Conservation (phyloP, 2,329 filamentous ascomycete species). For the Stylonectria norvegica region DNA sequence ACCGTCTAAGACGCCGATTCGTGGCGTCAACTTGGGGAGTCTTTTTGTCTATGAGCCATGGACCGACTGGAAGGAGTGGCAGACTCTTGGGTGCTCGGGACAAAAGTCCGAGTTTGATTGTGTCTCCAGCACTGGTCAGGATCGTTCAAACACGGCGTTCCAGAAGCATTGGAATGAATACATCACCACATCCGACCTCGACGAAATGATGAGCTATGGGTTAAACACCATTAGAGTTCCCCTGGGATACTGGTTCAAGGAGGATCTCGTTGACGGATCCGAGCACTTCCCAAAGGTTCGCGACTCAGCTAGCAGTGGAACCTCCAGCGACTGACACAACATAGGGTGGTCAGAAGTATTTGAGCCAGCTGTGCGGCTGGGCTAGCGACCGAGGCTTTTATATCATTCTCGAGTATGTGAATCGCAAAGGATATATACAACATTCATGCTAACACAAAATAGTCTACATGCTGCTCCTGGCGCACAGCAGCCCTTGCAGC, state of each 20-base stretch:
- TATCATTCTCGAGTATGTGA: slow-evolving; percentile 46
- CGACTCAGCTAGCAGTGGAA: background rate
- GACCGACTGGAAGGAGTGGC: slow-evolving; percentile 47
- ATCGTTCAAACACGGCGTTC: slow-evolving; percentile 44
- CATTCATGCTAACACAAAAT: background rate
- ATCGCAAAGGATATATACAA: fast-evolving
- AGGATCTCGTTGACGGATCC: slow-evolving; percentile 45
- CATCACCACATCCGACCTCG: slow-evolving; percentile 47
- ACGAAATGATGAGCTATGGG: slow-evolving; percentile 46
- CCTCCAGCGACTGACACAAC: background rate
- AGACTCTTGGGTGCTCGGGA: slow-evolving; percentile 43
- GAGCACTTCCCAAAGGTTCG: slow-evolving; percentile 46
- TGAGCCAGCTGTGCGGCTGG: slow-evolving; percentile 46
- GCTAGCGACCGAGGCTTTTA: slow-evolving; percentile 49
- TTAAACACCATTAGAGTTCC: slow-evolving; percentile 54
- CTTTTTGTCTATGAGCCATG: slow-evolving; percentile 53
- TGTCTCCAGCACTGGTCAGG: slow-evolving; percentile 46
- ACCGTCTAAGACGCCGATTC: slow-evolving; percentile 38
- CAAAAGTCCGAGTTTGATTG: slow-evolving; percentile 53
- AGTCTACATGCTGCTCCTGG: slow-evolving; percentile 48
- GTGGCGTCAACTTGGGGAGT: slow-evolving; percentile 53
- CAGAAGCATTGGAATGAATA: slow-evolving; percentile 49
- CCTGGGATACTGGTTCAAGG: slow-evolving; percentile 54
- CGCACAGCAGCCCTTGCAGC: slow-evolving; percentile 43
- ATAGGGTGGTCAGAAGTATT: slow-evolving; percentile 41